Evolutionary conservation across 495 filamentous ascomycete species (phyloP).

Genomic region (Annulohypoxylon bovei): DNA sequence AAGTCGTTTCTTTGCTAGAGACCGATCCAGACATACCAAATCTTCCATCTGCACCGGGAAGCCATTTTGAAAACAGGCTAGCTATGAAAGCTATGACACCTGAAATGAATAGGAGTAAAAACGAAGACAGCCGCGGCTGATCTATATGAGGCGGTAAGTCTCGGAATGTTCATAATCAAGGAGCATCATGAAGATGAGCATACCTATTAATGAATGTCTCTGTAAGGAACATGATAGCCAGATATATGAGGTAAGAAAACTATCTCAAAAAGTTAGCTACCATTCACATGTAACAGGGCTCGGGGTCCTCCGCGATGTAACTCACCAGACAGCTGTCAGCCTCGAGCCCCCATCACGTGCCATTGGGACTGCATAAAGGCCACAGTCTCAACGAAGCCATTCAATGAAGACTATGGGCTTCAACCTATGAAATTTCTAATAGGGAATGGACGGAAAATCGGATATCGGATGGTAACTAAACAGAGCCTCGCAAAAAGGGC

Average conservation of each 20-base stretch:
- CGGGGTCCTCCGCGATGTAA: neutral
- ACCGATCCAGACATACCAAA: conserved; percentile 48
- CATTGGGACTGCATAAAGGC: conserved; percentile 43
- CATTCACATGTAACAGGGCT: neutral
- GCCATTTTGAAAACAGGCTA: conserved; percentile 55
- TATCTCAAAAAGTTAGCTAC: conserved; percentile 23
- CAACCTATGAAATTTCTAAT: conserved; percentile 16
- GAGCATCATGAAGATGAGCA: neutral
- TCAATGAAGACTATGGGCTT: conserved; percentile 19
- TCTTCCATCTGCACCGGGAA: conserved; percentile 57
- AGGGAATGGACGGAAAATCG: conserved; percentile 15
- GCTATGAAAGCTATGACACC: conserved; percentile 49
- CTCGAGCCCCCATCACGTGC: conserved; percentile 50
- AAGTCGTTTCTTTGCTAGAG: neutral
- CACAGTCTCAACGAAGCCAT: conserved; percentile 33
- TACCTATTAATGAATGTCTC: conserved; percentile 58
- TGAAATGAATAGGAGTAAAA: conserved; percentile 44
- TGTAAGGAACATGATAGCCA: conserved; percentile 57
- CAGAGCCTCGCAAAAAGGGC: conserved; percentile 15
- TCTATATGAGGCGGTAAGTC: conserved; percentile 43
- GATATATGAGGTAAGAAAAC: conserved; percentile 56
- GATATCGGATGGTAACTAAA: conserved; percentile 15
- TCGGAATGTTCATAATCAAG: neutral
- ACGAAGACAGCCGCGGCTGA: conserved; percentile 54
- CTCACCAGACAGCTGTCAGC: conserved; percentile 55